A percentile compares a stretch with the other conserved stretches of the same genome.
These are phyloP conservation scores for Deuterostichococcus epilithicus DNA, from an alignment of 139 green algal genomes.

Conservation along the genomic window DNA sequence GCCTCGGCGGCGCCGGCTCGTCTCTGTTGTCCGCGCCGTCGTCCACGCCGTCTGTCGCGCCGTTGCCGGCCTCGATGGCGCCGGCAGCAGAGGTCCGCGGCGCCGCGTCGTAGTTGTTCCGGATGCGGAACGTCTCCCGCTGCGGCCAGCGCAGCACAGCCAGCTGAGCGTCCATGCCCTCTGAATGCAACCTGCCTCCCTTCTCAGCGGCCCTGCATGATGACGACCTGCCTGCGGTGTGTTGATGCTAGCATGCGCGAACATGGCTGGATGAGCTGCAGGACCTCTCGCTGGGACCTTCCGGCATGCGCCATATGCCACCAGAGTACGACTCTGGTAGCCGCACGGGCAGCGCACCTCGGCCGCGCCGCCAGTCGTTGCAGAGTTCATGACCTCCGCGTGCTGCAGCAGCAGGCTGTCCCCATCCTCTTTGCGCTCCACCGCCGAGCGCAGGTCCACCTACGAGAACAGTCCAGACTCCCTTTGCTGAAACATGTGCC, in stretches of 20 bases:
- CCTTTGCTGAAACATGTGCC: background rate
- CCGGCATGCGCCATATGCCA: too few species aligned
- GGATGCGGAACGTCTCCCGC: background rate
- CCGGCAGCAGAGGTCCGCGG: too few species aligned
- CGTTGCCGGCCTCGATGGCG: background rate
- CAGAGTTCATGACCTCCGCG: slow-evolving; percentile 4
- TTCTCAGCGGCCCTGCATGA: too few species aligned
- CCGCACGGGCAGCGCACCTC: background rate
- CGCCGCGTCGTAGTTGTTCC: too few species aligned
- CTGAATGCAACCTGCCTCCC: too few species aligned
- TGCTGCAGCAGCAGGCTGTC: background rate
- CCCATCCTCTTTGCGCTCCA: slow-evolving; percentile 11
- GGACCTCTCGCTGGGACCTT: too few species aligned
- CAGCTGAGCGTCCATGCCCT: too few species aligned
- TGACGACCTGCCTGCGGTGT: too few species aligned
- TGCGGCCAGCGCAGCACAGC: background rate
- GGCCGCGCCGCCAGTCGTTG: background rate
- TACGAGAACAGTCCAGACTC: background rate
- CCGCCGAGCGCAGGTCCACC: slow-evolving; percentile 15
- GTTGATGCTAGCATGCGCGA: too few species aligned
- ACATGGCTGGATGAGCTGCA: too few species aligned
- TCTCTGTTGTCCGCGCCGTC: background rate
- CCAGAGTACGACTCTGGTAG: too few species aligned
- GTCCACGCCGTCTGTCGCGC: background rate
- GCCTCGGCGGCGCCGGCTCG: background rate